Evolutionary conservation across 192 early-diverging fungal species (phyloP).

Genomic region (Rhizophagus prolifer): DNA sequence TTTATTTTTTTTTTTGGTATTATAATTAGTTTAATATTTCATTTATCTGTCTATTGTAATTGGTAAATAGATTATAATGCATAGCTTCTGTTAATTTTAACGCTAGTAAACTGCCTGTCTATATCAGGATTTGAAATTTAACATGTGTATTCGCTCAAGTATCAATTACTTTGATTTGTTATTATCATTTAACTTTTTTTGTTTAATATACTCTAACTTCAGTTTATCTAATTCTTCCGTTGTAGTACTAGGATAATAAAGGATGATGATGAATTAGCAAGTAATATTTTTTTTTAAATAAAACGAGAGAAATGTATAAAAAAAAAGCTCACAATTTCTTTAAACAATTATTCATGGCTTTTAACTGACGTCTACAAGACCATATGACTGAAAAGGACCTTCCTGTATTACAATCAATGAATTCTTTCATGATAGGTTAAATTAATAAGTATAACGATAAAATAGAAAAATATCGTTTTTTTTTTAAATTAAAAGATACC

Average conservation of each 20-base stretch:
- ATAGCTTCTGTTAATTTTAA: too few relatives aligned
- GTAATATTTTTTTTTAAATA: not conserved
- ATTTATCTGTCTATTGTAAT: too few relatives aligned
- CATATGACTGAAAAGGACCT: not conserved
- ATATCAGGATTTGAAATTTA: too few relatives aligned
- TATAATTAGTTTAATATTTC: too few relatives aligned
- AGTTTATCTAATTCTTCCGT: conserved; percentile 11
- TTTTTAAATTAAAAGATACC: not conserved
- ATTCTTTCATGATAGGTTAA: not conserved
- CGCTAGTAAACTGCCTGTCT: too few relatives aligned
- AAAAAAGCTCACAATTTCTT: not conserved
- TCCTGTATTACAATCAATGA: conserved; percentile 4
- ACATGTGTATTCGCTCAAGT: too few relatives aligned
- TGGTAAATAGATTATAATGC: too few relatives aligned
- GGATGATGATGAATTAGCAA: not conserved
- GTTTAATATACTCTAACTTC: not conserved
- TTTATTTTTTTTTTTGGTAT: too few relatives aligned
- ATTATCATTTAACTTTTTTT: not conserved
- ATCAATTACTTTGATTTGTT: not conserved
- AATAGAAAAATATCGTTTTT: not conserved
- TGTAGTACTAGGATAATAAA: not conserved
- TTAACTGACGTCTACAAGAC: not conserved
- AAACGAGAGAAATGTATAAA: not conserved
- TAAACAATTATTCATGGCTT: conserved; percentile 4
- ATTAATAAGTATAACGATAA: not conserved